These are phyloP conservation scores for Botrytis tulipae DNA, from an alignment of 2,329 filamentous ascomycete genomes.

Conservation along the genomic window DNA sequence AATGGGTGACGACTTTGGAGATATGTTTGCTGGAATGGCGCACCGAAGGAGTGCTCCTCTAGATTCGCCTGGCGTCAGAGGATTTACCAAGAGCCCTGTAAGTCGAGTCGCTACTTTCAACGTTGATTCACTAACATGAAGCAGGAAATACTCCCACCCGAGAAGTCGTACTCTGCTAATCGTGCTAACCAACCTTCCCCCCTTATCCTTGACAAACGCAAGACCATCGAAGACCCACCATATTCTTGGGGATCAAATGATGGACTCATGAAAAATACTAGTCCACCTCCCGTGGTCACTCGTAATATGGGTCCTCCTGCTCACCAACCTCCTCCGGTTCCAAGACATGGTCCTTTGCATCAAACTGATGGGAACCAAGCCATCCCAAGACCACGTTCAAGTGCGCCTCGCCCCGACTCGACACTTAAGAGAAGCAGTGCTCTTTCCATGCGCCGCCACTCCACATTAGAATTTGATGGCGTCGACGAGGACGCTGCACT, in stretches of 20 bases:
- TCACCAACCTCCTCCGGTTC: constrained; percentile 15
- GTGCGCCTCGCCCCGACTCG: constrained; percentile 12
- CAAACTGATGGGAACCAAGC: constrained; percentile 15
- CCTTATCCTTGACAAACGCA: constrained; percentile 35
- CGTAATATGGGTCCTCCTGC: constrained; percentile 24
- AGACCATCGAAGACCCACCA: constrained; percentile 33
- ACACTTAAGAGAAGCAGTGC: constrained; percentile 37
- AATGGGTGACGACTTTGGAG: constrained; percentile 39
- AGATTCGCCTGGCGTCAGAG: constrained; percentile 31
- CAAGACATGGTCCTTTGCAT: constrained; percentile 18
- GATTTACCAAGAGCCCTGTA: constrained; percentile 35
- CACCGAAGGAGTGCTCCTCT: constrained; percentile 35
- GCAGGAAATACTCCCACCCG: constrained; percentile 30
- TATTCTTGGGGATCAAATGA: constrained; percentile 39
- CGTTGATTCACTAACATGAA: constrained; percentile 18
- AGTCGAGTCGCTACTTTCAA: constrained; percentile 18
- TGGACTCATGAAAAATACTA: constrained; percentile 34
- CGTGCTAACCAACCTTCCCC: constrained; percentile 33
- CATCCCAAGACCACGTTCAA: constrained; percentile 21
- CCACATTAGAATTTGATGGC: constrained; percentile 33
- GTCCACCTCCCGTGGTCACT: constrained; percentile 31
- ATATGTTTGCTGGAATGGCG: constrained; percentile 39
- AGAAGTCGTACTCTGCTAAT: constrained; percentile 26
- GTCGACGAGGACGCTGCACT: constrained; percentile 39
- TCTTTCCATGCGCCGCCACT: constrained; percentile 32